These are phyloP conservation scores for Pyronema omphalodes DNA, from an alignment of 495 filamentous ascomycete genomes.

Conservation along the genomic window DNA sequence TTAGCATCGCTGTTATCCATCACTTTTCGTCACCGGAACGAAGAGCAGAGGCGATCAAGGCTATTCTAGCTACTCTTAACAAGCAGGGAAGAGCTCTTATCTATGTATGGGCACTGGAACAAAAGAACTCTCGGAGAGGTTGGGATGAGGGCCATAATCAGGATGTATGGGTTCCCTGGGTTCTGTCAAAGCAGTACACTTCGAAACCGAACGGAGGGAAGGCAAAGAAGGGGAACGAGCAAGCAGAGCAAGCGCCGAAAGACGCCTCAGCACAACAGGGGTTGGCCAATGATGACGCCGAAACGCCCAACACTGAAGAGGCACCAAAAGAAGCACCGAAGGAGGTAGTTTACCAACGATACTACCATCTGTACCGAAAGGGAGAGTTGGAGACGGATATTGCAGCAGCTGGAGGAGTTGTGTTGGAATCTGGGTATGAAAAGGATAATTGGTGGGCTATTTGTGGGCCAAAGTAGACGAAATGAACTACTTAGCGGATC, in stretches of 20 bases:
- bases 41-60: constrained; percentile 51
- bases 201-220: neutral
- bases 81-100: constrained; percentile 49
- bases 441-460: constrained; percentile 98
- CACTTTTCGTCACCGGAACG: constrained; percentile 73
- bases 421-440: constrained; percentile 76
- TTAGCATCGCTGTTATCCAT: constrained; percentile 87
- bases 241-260: neutral
- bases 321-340: constrained; percentile 4
- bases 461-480: constrained; percentile 7
- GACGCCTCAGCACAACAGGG: neutral
- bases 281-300: constrained; percentile 13
- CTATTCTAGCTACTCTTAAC: constrained; percentile 51
- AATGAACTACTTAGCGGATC: too few relatives aligned
- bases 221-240: constrained; percentile 7
- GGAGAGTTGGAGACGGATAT: constrained; percentile 78
- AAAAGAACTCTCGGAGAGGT: constrained; percentile 69
- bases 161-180: constrained; percentile 95
- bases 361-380: constrained; percentile 82
- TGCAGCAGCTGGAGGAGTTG: constrained; percentile 48
- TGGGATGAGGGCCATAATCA: constrained; percentile 79
- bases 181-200: constrained; percentile 35
- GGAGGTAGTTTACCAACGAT: constrained; percentile 51
- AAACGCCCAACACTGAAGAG: constrained; percentile 10
- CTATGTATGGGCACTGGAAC: constrained; percentile 96